These are phyloP conservation scores for Dendrostoma leiphaemia DNA, from an alignment of 2,329 filamentous ascomycete genomes.

Conservation along the genomic window DNA sequence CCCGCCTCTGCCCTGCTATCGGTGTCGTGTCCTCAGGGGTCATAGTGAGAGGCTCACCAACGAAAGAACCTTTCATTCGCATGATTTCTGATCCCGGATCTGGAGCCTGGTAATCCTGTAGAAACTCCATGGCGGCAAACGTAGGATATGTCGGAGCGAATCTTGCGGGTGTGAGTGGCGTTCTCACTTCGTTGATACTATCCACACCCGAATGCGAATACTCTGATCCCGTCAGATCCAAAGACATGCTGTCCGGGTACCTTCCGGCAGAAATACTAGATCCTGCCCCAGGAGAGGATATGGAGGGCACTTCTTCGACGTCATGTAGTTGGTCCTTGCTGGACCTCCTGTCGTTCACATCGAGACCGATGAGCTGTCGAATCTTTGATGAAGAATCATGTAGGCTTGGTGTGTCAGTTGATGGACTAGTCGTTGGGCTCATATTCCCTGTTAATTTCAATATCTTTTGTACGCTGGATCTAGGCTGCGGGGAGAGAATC, in stretches of 20 bases:
- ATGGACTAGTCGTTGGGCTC: conserved; percentile 3
- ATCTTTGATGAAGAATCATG: conserved; percentile 38
- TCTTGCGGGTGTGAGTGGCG: conserved; percentile 1
- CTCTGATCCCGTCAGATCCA: conserved; percentile 14
- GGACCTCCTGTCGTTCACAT: conserved; percentile 26
- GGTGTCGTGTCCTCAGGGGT: neutral
- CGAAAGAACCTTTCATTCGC: neutral
- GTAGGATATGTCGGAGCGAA: neutral
- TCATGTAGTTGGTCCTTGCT: conserved; percentile 5
- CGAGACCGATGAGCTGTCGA: conserved; percentile 39
- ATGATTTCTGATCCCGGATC: neutral
- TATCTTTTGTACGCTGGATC: conserved; percentile 20
- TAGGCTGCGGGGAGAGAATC: conserved; percentile 23
- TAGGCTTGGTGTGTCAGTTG: conserved; percentile 22
- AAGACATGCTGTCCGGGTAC: conserved; percentile 14
- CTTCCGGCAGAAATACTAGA: conserved; percentile 21
- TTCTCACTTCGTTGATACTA: neutral
- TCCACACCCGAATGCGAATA: neutral
- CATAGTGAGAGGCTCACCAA: neutral
- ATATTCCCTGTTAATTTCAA: conserved; percentile 18
- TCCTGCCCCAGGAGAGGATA: conserved; percentile 15
- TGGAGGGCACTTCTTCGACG: conserved; percentile 15
- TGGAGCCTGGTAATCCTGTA: neutral
- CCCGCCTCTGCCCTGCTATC: neutral
- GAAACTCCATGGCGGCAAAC: neutral